phyloP scores from a whole-genome alignment of 2,329 filamentous ascomycete species.

The Arthrobotrys conoides region DNA sequence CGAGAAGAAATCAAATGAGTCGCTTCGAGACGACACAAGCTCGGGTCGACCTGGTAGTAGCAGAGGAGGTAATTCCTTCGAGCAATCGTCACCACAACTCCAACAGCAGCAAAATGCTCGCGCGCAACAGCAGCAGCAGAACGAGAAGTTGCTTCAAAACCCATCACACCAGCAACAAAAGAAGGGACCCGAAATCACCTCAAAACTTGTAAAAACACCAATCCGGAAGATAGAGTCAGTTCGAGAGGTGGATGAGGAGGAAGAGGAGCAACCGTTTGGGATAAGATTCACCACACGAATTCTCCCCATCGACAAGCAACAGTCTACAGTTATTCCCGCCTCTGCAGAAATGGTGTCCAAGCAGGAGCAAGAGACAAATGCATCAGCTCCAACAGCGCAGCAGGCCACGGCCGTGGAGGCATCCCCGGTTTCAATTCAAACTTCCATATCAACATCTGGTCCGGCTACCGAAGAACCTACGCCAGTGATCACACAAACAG shows the following conservation, averaged over 20 bases:
- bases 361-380: constrained; percentile 22
- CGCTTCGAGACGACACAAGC: constrained; percentile 61
- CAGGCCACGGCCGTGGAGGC: constrained; percentile 19
- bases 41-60: constrained; percentile 59
- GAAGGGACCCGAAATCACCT: constrained; percentile 35
- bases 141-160: constrained; percentile 58
- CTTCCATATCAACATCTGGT: constrained; percentile 33
- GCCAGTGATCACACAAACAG: constrained; percentile 39
- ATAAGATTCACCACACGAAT: constrained; percentile 55
- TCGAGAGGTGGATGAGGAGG: constrained; percentile 57
- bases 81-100: constrained; percentile 49
- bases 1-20: constrained; percentile 58
- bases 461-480: constrained; percentile 38
- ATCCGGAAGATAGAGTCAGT: constrained; percentile 49
- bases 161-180: constrained; percentile 62
- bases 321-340: constrained; percentile 52
- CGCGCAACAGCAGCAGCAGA: constrained; percentile 64
- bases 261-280: constrained; percentile 54
- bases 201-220: constrained; percentile 41
- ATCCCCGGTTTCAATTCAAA: constrained; percentile 46
- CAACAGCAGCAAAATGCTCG: constrained; percentile 43
- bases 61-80: constrained; percentile 43
- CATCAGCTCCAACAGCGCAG: constrained; percentile 17
- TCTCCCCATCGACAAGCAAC: constrained; percentile 54
- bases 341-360: constrained; percentile 26